Evolutionary conservation across 2,329 filamentous ascomycete genomes (phyloP), one percentile per base, ranked within the genome.

Genomic region (Bipolaris zeicola): DNA sequence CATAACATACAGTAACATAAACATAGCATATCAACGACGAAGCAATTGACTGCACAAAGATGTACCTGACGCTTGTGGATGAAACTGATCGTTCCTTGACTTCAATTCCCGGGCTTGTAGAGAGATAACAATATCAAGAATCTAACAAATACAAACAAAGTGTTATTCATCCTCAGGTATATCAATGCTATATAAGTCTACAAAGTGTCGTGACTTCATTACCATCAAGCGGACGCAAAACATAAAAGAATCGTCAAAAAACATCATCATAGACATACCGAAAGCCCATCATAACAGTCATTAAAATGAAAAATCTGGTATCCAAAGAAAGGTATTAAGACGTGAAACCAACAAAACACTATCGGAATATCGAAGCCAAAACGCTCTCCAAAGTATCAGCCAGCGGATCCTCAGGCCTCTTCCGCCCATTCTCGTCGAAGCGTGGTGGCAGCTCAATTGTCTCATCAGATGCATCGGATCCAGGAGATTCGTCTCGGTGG

Each of bases 381-480:
- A 77, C 66, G 33, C 64, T 69, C 63, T 76, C 73, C 61, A 77
- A 37, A 51, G 61, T 69, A 13, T 73, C 68, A 34, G 71, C 75
- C 14, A 74, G 34, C 5, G 73, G 71, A 58, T 76, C 74, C 14
- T 75, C 69, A 1, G 57, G 63, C 54, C 55, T 68, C 52, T 54
- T 56, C 22, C 68, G 62, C 3, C 74, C 75, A 6, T 52, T 50
- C n/a, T 72, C 64, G 33, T 77, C 75, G 44, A 76, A 77, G 6
- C 75, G 60, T 10, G 70, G 68, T 2, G 74, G 73, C 5, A 77
- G 58, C 37, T 76, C 75, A 53, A 76, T 70, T 1, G 75, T 77
- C 8, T 62, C 66, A 42, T 71, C 72, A 6, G 68, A 72, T 1
- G 58, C 58, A 44, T 70, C 65, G 5, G 71, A 74, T 20, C 51